Conservation (phyloP, 2,329 filamentous ascomycete species). For the Paecilomyces sp. region DNA sequence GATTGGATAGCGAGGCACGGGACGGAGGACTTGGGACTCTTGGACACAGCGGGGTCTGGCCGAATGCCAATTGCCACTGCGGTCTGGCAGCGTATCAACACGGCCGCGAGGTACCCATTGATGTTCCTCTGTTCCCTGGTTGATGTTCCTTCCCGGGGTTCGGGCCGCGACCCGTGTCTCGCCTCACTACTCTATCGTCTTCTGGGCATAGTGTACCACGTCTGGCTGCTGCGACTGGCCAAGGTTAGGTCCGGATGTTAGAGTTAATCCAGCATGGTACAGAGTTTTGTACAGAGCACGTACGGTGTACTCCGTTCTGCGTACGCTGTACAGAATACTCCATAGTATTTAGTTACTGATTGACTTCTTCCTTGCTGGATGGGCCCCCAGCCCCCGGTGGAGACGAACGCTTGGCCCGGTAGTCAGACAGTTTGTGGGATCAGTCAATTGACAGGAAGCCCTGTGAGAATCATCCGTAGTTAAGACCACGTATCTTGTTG, state of each 20-base stretch:
- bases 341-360: background rate
- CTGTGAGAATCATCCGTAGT: background rate
- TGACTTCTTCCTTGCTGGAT: background rate
- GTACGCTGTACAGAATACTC: no score
- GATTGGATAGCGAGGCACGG: background rate
- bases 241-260: no score
- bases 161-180: background rate
- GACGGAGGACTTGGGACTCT: background rate
- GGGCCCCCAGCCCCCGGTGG: background rate
- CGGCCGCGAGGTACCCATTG: background rate
- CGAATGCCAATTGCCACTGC: background rate
- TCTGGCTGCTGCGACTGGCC: no score
- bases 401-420: background rate
- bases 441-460: background rate
- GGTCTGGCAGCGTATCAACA: background rate
- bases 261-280: no score
- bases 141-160: background rate
- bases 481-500: background rate
- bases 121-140: background rate
- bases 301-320: no score
- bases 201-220: no score
- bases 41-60: background rate
- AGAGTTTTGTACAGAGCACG: no score
- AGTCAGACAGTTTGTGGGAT: background rate
- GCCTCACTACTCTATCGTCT: background rate